Evolutionary conservation across 148 eudicot species (phyloP).

Genomic region (Beta vulgaris): DNA sequence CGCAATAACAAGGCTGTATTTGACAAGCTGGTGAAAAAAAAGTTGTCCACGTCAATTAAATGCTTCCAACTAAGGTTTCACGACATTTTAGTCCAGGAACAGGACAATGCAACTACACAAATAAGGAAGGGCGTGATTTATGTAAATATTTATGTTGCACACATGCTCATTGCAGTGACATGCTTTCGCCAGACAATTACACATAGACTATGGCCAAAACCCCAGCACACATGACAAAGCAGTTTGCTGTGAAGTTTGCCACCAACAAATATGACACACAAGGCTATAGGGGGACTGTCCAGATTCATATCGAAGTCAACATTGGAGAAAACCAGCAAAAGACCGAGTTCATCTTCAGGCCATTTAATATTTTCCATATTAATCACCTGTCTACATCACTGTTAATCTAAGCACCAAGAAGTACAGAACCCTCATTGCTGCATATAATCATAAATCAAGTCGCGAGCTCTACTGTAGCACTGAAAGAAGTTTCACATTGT

Average conservation of each 20-base stretch:
- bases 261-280: neutral
- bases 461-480: neutral
- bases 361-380: no score
- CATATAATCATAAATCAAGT: neutral
- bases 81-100: neutral
- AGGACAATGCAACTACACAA: neutral
- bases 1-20: constrained; percentile 60
- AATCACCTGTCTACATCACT: neutral
- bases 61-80: neutral
- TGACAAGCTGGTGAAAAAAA: constrained; percentile 48
- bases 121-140: neutral
- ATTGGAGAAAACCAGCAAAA: neutral
- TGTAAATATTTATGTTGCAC: neutral
- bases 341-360: neutral
- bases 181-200: neutral
- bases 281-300: neutral
- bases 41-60: neutral
- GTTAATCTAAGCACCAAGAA: neutral
- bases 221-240: neutral
- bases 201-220: neutral
- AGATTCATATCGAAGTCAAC: neutral
- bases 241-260: neutral
- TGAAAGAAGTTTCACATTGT: neutral
- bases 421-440: neutral
- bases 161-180: neutral